A percentile compares a stretch with the other conserved stretches of the same genome.
phyloP scores from a whole-genome alignment of 768 basidiomycete genomes.

The Mycena venus region DNA sequence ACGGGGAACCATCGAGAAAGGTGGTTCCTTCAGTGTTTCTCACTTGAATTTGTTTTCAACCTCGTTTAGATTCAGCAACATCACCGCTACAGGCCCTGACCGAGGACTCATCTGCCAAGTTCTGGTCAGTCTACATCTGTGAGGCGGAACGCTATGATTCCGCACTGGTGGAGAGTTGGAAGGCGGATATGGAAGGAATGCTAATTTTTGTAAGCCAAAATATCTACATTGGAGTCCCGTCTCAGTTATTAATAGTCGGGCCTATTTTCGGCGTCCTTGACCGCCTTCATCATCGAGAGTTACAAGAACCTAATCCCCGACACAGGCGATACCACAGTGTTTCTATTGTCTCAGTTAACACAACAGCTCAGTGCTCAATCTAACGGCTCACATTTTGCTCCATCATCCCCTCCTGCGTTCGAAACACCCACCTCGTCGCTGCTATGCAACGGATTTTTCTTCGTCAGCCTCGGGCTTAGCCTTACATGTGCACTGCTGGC shows the following conservation, averaged over 20 bases:
- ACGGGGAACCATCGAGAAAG: not conserved
- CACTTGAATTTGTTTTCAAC: not conserved
- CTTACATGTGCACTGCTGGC: conserved; percentile 19
- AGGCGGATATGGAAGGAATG: conserved; percentile 35
- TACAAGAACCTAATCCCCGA: conserved; percentile 33
- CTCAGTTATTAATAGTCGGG: conserved; percentile 30
- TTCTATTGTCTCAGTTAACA: conserved; percentile 29
- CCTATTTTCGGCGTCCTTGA: conserved; percentile 39
- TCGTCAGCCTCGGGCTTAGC: conserved; percentile 21
- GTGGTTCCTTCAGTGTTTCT: not conserved
- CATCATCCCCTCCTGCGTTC: not conserved
- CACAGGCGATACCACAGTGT: not conserved
- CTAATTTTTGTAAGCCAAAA: conserved; percentile 35
- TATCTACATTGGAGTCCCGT: not conserved
- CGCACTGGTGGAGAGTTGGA: conserved; percentile 33
- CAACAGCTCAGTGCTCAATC: conserved; percentile 26
- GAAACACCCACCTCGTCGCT: not conserved
- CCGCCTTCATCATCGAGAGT: conserved; percentile 40
- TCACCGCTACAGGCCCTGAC: not conserved
- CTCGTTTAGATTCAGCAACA: not conserved
- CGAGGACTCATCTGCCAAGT: conserved; percentile 23
- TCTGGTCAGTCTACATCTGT: conserved; percentile 38
- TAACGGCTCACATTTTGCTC: conserved; percentile 20
- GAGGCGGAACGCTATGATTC: conserved; percentile 38
- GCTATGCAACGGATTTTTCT: conserved; percentile 16